These are phyloP conservation scores for Telfairia occidentalis DNA, from an alignment of 331 rosid genomes.

Conservation along the genomic window DNA sequence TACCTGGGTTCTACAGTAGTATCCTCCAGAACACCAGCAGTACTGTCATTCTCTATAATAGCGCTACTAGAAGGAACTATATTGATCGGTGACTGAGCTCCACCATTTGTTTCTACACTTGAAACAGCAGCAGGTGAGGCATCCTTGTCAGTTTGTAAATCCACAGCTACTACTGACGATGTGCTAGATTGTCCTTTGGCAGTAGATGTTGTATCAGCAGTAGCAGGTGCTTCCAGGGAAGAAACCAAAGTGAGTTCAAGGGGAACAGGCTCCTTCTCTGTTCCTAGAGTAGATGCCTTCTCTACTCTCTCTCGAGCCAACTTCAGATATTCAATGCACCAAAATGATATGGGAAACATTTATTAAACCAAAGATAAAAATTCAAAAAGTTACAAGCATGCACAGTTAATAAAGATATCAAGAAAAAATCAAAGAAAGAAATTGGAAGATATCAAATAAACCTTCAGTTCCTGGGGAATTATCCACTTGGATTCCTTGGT, in stretches of 20 bases:
- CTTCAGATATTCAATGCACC: constrained; percentile 31
- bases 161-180: constrained; percentile 36
- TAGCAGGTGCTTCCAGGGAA: constrained; percentile 33
- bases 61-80: constrained; percentile 25
- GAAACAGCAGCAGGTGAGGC: constrained; percentile 38
- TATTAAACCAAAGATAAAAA: background rate
- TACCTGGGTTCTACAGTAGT: constrained; percentile 46
- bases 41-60: constrained; percentile 27
- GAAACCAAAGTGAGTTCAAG: constrained; percentile 33
- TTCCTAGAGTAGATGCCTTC: constrained; percentile 37
- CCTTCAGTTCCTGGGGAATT: constrained; percentile 85
- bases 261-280: constrained; percentile 26
- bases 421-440: no score
- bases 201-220: constrained; percentile 33
- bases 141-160: constrained; percentile 26
- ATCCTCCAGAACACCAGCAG: constrained; percentile 25
- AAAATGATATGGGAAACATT: constrained; percentile 13
- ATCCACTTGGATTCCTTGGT: constrained; percentile 84
- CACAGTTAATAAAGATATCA: constrained; percentile 1
- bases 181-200: constrained; percentile 53
- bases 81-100: constrained; percentile 30
- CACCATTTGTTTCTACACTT: constrained; percentile 38
- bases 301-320: constrained; percentile 78
- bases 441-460: constrained; percentile 23
- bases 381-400: background rate